phyloP scores from a whole-genome alignment of 2,329 filamentous ascomycete genomes.

The Arthrobotrys megalospora region DNA sequence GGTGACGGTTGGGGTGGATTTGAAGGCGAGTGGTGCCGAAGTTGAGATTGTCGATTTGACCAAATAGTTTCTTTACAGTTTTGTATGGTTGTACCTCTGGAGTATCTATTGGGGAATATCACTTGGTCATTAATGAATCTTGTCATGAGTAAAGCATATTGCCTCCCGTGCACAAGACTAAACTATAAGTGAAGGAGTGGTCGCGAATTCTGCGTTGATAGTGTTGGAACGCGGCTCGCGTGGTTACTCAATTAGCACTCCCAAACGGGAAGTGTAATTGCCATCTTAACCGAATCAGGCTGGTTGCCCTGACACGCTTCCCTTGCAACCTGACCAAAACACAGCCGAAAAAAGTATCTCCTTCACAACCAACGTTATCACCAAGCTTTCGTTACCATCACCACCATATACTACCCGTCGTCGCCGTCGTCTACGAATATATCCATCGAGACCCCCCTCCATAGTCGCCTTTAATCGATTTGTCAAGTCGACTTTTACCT shows the following conservation, averaged over 20 bases:
- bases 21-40: constrained; percentile 31
- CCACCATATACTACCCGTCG: background rate
- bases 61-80: background rate
- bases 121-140: background rate
- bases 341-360: constrained; percentile 30
- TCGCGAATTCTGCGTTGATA: constrained; percentile 17
- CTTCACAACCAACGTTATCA: constrained; percentile 29
- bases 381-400: constrained; percentile 11
- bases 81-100: background rate
- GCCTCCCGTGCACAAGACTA: too few species aligned
- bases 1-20: constrained; percentile 34
- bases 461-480: background rate
- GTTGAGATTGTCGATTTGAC: constrained; percentile 45
- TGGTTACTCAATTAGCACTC: constrained; percentile 21
- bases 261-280: constrained; percentile 54
- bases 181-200: background rate
- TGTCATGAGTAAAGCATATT: too few species aligned
- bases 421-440: background rate
- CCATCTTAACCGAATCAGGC: constrained; percentile 31
- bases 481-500: constrained; percentile 1
- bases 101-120: constrained; percentile 3
- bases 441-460: constrained; percentile 15
- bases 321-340: constrained; percentile 36
- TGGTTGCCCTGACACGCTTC: constrained; percentile 42
- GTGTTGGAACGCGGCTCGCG: constrained; percentile 47